Base-by-base conservation (phyloP, 345 rosid genomes). In the Lepidium africanum region DNA sequence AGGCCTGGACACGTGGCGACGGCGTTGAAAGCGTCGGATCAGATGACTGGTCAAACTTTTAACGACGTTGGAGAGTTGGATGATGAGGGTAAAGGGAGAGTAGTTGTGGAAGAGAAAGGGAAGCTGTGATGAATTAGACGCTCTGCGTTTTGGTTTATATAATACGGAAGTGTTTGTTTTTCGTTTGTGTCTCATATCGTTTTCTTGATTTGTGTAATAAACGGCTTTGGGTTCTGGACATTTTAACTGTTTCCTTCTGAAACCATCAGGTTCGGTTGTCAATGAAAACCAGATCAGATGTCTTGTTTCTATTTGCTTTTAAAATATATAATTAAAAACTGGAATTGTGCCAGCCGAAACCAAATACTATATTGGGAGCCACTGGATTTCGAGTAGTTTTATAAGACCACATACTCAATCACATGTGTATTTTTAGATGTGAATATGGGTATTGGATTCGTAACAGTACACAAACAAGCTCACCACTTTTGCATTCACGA, bases 61-160 rank as follows among this genome's bases (percentile, higher is more conserved):
- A 85, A 91, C 27, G 87, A 88, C 12, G 89, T 85, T 16, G 96
- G 96, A 35, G 63, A 49, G 15, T n/a, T 82, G 53, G 84, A 60
- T 49, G 81, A 77, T 0, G 80, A 80, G 9, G 65, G 32, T 1
- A 56, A 38, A 39, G 76, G 23, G 10, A 64, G 42, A 39, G 65
- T 72, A 8, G 15, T 10, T 12, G 65, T 72, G 17, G 51, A 21
- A 71, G 75, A 71, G 5, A 63, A 63, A 41, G 63, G 55, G 12
- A 52, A 63, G 57, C 55, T 38, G 21, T 59, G 8, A 45, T 40
- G 2, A 13, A 25, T 9, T 9, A 6, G 7, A 23, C 19, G 5
- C 39, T n/a, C n/a, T 36, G 14, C 10, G 17, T 6, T 49, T 16
- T 15, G 17, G 9, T 42, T 7, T 63, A 2, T 37, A 43, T 42